A percentile compares a stretch with the other conserved stretches of the same genome.
Evolutionary conservation across 345 rosid species (phyloP).

Genomic region (Rhodamnia rubescens): DNA sequence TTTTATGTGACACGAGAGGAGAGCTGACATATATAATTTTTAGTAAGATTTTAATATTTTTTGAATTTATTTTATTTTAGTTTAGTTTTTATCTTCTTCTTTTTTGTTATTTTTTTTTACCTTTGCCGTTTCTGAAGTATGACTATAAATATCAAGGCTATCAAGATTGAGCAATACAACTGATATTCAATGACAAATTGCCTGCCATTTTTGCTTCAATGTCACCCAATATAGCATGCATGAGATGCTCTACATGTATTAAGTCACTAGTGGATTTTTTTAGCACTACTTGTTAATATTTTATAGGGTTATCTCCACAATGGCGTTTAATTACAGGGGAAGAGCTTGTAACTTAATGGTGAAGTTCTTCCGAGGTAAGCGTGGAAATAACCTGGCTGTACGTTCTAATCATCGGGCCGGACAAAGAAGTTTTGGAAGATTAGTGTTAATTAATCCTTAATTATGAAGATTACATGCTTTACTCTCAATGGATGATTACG

Average conservation of each 20-base stretch:
- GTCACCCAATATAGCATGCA: not conserved
- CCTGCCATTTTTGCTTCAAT: not conserved
- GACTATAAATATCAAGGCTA: not conserved
- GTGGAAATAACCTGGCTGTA: not conserved
- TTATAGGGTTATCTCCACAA: not conserved
- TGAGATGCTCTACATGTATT: not conserved
- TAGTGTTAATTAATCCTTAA: not conserved
- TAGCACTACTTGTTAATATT: not conserved
- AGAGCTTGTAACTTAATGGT: not conserved
- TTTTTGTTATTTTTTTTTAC: too few relatives aligned
- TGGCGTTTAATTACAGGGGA: not conserved
- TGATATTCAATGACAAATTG: not conserved
- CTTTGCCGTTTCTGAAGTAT: too few relatives aligned
- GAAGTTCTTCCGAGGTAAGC: not conserved
- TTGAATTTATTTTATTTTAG: too few relatives aligned
- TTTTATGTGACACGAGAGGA: too few relatives aligned
- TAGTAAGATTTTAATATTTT: too few relatives aligned
- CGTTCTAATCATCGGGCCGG: not conserved
- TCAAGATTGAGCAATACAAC: not conserved
- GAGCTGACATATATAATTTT: too few relatives aligned
- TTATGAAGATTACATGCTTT: not conserved
- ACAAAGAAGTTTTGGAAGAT: not conserved
- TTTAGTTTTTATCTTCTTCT: too few relatives aligned
- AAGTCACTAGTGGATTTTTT: not conserved
- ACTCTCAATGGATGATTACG: not conserved